These are phyloP conservation scores for Gossypium schwendimanii DNA, from an alignment of 441 rosid species.

Conservation along the genomic window DNA sequence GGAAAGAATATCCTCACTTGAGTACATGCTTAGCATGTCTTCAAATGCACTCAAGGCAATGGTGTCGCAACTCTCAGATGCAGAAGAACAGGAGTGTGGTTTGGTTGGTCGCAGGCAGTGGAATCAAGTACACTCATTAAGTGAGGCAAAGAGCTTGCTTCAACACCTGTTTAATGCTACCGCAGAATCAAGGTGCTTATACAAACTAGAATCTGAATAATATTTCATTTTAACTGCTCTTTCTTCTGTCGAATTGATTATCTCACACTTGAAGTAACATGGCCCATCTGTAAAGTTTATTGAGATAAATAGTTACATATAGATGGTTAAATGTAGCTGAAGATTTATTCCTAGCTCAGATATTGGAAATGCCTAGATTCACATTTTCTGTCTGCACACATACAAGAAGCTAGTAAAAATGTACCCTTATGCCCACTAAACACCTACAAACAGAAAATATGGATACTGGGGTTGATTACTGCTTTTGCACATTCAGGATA, in stretches of 20 bases:
- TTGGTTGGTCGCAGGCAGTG: conserved; percentile 47
- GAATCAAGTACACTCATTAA: conserved; percentile 51
- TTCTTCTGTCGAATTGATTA: not conserved
- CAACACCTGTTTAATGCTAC: conserved; percentile 49
- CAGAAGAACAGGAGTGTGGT: conserved; percentile 57
- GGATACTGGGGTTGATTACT: not conserved
- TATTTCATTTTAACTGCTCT: not conserved
- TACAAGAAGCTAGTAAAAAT: not conserved
- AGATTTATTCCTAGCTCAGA: not conserved
- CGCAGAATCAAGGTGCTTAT: conserved; percentile 48
- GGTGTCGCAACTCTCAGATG: conserved; percentile 71
- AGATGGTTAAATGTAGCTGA: not conserved
- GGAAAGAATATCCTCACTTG: conserved; percentile 53
- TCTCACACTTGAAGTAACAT: not conserved
- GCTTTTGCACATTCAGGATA: not conserved
- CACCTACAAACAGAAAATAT: not conserved
- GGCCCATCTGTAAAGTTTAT: not conserved
- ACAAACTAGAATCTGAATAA: conserved; percentile 10
- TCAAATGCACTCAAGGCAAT: conserved; percentile 48
- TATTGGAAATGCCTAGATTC: not conserved
- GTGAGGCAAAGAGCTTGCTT: conserved; percentile 62
- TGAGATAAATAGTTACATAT: not conserved
- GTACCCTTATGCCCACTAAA: not conserved
- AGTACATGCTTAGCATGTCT: conserved; percentile 58
- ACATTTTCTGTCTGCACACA: not conserved